Conservation (phyloP, 768 basidiomycete genomes). For the Lactarius deliciosus region DNA sequence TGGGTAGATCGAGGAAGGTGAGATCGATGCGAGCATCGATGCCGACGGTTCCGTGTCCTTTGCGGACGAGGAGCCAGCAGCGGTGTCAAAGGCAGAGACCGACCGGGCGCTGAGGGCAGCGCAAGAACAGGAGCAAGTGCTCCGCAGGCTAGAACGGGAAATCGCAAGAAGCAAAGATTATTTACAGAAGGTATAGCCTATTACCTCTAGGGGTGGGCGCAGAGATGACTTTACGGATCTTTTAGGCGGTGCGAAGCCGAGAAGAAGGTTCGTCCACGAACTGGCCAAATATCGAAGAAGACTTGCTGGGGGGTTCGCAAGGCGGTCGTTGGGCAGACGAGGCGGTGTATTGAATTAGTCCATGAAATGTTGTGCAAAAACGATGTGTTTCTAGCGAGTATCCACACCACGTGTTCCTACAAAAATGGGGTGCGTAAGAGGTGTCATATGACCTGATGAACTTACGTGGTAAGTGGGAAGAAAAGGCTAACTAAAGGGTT, state of each 20-base stretch:
- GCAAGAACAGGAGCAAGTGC: conserved; percentile 53
- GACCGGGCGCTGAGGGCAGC: conserved; percentile 54
- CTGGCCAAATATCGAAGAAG: conserved; percentile 28
- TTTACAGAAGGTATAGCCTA: conserved; percentile 59
- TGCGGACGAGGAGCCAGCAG: conserved; percentile 57
- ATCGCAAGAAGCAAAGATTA: conserved; percentile 69
- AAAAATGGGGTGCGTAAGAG: background rate
- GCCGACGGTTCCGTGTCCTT: conserved; percentile 73
- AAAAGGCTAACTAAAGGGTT: background rate
- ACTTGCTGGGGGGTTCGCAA: conserved; percentile 11
- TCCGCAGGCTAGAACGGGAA: conserved; percentile 53
- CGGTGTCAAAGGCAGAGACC: conserved; percentile 59
- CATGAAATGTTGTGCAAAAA: background rate
- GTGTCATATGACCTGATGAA: background rate
- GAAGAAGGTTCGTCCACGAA: conserved; percentile 22
- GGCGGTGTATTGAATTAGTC: conserved; percentile 20
- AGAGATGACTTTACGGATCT: background rate
- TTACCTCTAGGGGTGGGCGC: background rate
- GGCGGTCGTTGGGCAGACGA: conserved; percentile 26
- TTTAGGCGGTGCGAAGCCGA: conserved; percentile 29
- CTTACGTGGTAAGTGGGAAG: conserved; percentile 1
- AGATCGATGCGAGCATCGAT: conserved; percentile 69
- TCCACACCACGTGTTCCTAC: background rate
- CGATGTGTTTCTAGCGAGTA: background rate
- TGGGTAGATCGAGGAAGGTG: conserved; percentile 65